Base-by-base conservation (phyloP, 2,329 filamentous ascomycete genomes). In the Leptographium flavum region DNA sequence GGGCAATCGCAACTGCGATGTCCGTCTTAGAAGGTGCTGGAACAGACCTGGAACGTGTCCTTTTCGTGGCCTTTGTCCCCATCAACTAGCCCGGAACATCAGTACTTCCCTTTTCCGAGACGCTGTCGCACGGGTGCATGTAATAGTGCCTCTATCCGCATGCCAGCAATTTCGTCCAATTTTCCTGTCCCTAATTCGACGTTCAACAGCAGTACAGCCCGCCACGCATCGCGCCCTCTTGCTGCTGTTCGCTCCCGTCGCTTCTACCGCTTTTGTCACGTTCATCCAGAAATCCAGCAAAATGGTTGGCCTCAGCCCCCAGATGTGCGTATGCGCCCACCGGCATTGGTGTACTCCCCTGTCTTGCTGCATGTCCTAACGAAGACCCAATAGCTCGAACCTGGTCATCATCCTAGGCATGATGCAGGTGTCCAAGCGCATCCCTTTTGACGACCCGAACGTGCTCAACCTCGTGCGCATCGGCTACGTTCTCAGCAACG, bases 341-440 rank as follows among this genome's bases (percentile, higher is more conserved):
- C 21, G 11, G 9, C 10, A 23, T 14, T 19, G 21, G 21, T 23
- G 22, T 23, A 22, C 11, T 14, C 35, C 19, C 19, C 15, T 14
- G 35, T 37, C 35, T 15, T 5, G 13, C 21, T 23, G 19, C 19
- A 14, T 23, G 14, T 15, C 35, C 22, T 13, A 50, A 50, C 45
- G 14, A 51, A 23, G 35, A 3, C 35, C 55, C 19, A 21, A 14
- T 65, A 94, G 87, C 58, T 86, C 84, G 64, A 94, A 94, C 75
- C 74, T 94, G 64, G 73, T 86, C 70, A 87, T 94, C 80, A 88
- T 94, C 70, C 78, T 94, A 56, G 84, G 85, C 62, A 93, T 95
- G 83, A 95, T 96, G 87, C 90, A 95, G 74, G 83, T 94, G 50
- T 84, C 87, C 57, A 96, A 96, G 77, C 86, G 82, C 67, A 80